A percentile compares a stretch with the other conserved stretches of the same genome.
These are phyloP conservation scores for Haberlea rhodopensis DNA, from an alignment of 257 asterid genomes.

Conservation along the genomic window DNA sequence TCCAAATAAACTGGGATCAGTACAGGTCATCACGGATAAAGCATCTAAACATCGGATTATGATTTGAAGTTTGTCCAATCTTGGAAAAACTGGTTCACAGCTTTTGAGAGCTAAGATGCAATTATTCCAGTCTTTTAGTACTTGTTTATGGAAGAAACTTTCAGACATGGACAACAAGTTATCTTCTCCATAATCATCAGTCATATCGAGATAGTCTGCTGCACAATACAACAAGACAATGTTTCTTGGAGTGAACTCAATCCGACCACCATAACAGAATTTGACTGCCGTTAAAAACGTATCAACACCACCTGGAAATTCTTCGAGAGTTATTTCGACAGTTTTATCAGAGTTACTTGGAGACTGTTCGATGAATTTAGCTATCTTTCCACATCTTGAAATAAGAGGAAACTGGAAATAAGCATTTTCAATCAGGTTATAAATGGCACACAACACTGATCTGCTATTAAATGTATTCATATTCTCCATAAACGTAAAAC, in stretches of 20 bases:
- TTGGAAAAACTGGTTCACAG: constrained; percentile 59
- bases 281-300: constrained; percentile 51
- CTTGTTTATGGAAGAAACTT: constrained; percentile 61
- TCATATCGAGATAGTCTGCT: constrained; percentile 84
- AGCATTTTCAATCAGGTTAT: constrained; percentile 27
- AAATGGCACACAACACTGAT: constrained; percentile 17
- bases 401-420: constrained; percentile 82
- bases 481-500: constrained; percentile 12
- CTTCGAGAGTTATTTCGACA: constrained; percentile 42
- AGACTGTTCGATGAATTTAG: constrained; percentile 53
- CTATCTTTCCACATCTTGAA: constrained; percentile 80
- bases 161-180: constrained; percentile 70
- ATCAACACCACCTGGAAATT: constrained; percentile 83
- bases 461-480: too few relatives aligned
- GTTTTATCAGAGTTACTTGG: constrained; percentile 34
- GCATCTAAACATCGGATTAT: constrained; percentile 58
- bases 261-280: constrained; percentile 73
- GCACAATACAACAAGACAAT: constrained; percentile 71
- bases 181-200: constrained; percentile 75
- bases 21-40: constrained; percentile 78
- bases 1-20: constrained; percentile 87
- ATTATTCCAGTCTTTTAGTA: constrained; percentile 69
- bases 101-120: constrained; percentile 87
- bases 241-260: constrained; percentile 72
- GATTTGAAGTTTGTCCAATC: constrained; percentile 75